These are phyloP conservation scores for Coniosporium tulheliwenetii DNA, from an alignment of 2,329 filamentous ascomycete species.

Conservation along the genomic window DNA sequence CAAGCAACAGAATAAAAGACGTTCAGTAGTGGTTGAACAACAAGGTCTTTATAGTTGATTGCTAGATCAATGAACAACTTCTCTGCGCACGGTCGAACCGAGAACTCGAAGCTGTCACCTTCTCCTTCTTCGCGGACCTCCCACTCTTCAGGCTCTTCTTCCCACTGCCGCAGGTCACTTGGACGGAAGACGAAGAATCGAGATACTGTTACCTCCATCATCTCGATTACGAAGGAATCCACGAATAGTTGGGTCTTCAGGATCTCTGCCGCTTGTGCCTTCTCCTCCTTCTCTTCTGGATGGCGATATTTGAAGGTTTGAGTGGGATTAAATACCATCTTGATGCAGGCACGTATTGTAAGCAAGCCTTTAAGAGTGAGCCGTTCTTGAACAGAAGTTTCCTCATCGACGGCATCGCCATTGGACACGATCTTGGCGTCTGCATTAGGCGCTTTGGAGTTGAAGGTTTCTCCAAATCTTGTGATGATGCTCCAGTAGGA, in stretches of 20 bases:
- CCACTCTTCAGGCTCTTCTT: conserved; percentile 91
- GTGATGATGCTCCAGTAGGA: conserved; percentile 77
- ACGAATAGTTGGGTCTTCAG: conserved; percentile 64
- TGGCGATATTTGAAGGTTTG: conserved; percentile 76
- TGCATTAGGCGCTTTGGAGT: conserved; percentile 28
- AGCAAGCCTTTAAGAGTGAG: conserved; percentile 72
- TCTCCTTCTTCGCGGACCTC: conserved; percentile 77
- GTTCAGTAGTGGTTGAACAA: conserved; percentile 61
- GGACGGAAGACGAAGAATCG: conserved; percentile 78
- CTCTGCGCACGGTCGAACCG: conserved; percentile 81
- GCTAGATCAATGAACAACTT: conserved; percentile 86
- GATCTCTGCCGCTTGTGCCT: conserved; percentile 49
- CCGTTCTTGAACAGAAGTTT: conserved; percentile 52
- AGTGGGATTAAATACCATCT: conserved; percentile 66
- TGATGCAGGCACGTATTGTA: conserved; percentile 65
- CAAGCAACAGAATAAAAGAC: conserved; percentile 71
- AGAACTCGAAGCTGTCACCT: conserved; percentile 79
- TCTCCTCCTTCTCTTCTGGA: conserved; percentile 59
- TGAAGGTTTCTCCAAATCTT: conserved; percentile 60
- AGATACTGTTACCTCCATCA: conserved; percentile 73
- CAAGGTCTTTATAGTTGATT: conserved; percentile 70
- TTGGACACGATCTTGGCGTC: conserved; percentile 25
- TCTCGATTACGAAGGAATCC: conserved; percentile 59
- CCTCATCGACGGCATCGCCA: conserved; percentile 24
- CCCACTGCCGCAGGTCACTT: conserved; percentile 79